These are phyloP conservation scores for Croton setiger DNA, from an alignment of 441 rosid genomes.

Conservation along the genomic window DNA sequence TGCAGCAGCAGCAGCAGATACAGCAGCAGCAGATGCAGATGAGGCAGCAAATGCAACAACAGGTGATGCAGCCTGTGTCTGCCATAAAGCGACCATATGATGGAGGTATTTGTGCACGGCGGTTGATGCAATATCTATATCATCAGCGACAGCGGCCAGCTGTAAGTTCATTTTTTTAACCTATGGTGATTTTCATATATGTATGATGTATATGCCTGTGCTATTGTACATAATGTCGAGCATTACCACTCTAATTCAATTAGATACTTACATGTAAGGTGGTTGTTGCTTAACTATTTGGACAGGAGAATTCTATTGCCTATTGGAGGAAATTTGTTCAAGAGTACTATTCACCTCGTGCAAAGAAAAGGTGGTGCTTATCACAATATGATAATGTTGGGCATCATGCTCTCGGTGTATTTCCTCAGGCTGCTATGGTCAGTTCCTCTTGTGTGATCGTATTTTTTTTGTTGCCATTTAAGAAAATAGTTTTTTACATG, in stretches of 20 bases:
- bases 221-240: background rate
- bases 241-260: background rate
- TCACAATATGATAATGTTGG: constrained; percentile 89
- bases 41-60: constrained; percentile 85
- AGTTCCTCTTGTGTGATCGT: constrained; percentile 25
- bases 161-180: constrained; percentile 42
- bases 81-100: constrained; percentile 61
- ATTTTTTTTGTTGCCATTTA: background rate
- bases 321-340: constrained; percentile 97
- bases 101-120: constrained; percentile 85
- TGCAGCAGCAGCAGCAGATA: constrained; percentile 68
- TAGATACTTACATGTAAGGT: constrained; percentile 4
- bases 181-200: background rate
- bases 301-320: constrained; percentile 79
- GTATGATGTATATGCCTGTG: background rate
- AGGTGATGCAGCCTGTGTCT: constrained; percentile 62
- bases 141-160: constrained; percentile 90
- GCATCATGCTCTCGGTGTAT: constrained; percentile 90
- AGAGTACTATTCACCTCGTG: constrained; percentile 94
- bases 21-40: constrained; percentile 61
- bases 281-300: constrained; percentile 21
- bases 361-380: constrained; percentile 98
- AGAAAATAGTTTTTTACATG: background rate
- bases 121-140: constrained; percentile 95
- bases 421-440: constrained; percentile 96